Evolutionary conservation across 176 grass and related monocot species (phyloP).

Genomic region (Pharus latifolius): DNA sequence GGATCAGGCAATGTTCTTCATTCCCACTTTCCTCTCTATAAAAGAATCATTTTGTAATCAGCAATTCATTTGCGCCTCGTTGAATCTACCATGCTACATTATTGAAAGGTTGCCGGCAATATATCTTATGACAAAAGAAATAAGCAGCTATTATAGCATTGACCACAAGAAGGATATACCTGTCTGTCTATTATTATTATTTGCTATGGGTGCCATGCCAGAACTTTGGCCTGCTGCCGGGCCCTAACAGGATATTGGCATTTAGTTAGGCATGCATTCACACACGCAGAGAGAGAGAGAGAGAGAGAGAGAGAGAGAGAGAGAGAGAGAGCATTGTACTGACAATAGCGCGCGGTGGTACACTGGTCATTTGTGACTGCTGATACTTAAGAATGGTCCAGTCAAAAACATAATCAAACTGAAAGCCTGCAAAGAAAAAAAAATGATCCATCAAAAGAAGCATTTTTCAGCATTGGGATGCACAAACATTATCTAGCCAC

Average conservation of each 20-base stretch:
- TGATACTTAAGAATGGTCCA: constrained; percentile 90
- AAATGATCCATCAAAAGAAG: not conserved
- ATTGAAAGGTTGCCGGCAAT: not conserved
- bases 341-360: constrained; percentile 58
- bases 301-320: not conserved
- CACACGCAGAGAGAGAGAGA: not conserved
- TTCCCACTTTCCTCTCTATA: too few relatives aligned
- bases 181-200: constrained; percentile 60
- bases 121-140: constrained; percentile 4
- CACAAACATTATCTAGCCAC: not conserved
- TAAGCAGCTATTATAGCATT: not conserved
- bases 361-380: constrained; percentile 74
- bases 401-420: constrained; percentile 96
- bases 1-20: not conserved
- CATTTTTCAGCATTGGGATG: not conserved
- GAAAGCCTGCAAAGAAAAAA: constrained; percentile 49
- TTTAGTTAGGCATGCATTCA: not conserved
- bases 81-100: not conserved
- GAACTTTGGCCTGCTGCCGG: constrained; percentile 59
- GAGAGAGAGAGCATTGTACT: constrained; percentile 15
- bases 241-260: constrained; percentile 14
- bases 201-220: constrained; percentile 46
- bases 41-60: not conserved
- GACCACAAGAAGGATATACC: constrained; percentile 22
- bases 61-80: not conserved